Conservation (phyloP, 768 basidiomycete species). For the Agaricus sinodeliciosus region DNA sequence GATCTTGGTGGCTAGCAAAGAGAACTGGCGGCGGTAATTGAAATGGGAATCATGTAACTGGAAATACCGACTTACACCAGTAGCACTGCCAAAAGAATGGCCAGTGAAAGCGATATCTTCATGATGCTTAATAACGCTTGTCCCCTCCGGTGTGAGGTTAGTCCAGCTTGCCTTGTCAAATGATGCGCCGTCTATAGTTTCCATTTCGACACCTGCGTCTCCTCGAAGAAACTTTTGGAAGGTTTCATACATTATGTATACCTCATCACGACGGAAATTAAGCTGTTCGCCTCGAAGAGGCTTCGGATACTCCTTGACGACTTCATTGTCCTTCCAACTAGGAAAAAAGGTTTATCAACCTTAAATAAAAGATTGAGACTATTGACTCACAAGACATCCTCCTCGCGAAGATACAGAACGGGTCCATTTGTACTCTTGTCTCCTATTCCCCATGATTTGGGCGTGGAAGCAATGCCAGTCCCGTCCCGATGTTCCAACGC, state of each 20-base stretch:
- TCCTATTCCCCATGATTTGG: constrained; percentile 25
- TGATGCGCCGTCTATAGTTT: constrained; percentile 27
- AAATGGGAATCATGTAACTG: not conserved
- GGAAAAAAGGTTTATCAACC: not conserved
- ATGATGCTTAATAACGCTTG: constrained; percentile 23
- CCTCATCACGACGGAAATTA: constrained; percentile 59
- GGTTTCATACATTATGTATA: constrained; percentile 55
- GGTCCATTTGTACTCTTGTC: constrained; percentile 21
- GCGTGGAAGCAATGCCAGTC: constrained; percentile 48
- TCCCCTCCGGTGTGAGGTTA: constrained; percentile 16
- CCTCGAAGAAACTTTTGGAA: constrained; percentile 48
- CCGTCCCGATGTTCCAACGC: constrained; percentile 85
- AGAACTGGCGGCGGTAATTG: constrained; percentile 33
- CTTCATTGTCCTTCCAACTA: constrained; percentile 24
- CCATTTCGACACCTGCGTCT: constrained; percentile 25
- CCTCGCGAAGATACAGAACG: constrained; percentile 47
- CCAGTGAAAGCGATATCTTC: constrained; percentile 34
- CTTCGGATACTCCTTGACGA: constrained; percentile 23
- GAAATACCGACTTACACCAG: constrained; percentile 27
- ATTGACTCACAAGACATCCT: constrained; percentile 45
- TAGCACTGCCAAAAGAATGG: constrained; percentile 43
- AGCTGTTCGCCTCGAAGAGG: constrained; percentile 67
- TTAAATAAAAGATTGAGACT: not conserved
- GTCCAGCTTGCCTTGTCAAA: constrained; percentile 38
- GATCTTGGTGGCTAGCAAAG: constrained; percentile 45